phyloP scores from a whole-genome alignment of 1,139 yeast species.

The Suhomyces choctaworum region DNA sequence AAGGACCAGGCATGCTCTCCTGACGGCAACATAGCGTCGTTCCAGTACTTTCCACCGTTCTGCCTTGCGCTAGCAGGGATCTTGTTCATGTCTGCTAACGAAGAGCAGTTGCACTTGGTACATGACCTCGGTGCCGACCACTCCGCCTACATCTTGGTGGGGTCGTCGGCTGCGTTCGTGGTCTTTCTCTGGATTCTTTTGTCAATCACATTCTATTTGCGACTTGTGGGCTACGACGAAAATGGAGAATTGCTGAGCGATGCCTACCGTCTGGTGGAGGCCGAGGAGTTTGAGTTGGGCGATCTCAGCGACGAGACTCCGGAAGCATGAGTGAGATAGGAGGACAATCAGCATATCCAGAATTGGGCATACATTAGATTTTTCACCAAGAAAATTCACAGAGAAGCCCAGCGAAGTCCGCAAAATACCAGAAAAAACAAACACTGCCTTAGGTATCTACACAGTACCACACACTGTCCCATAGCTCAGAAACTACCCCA shows the following conservation, averaged over 20 bases:
- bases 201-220: constrained; percentile 57
- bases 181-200: constrained; percentile 65
- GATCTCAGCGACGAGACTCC: constrained; percentile 28
- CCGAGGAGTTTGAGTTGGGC: constrained; percentile 38
- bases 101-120: constrained; percentile 77
- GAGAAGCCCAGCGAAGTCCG: no score
- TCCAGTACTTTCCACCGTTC: constrained; percentile 84
- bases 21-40: constrained; percentile 55
- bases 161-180: constrained; percentile 72
- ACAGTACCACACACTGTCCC: no score
- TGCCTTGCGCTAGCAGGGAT: constrained; percentile 76
- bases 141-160: constrained; percentile 75
- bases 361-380: no score
- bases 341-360: background rate
- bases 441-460: no score
- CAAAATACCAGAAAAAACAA: no score
- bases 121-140: constrained; percentile 79
- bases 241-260: constrained; percentile 27
- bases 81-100: constrained; percentile 88
- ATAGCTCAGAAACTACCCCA: no score
- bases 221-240: constrained; percentile 49
- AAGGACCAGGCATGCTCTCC: constrained; percentile 51
- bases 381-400: no score
- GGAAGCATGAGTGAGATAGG: background rate
- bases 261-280: constrained; percentile 15